Conservation (phyloP, 2,329 filamentous ascomycete genomes). For the Paraphoma chrysanthemicola region DNA sequence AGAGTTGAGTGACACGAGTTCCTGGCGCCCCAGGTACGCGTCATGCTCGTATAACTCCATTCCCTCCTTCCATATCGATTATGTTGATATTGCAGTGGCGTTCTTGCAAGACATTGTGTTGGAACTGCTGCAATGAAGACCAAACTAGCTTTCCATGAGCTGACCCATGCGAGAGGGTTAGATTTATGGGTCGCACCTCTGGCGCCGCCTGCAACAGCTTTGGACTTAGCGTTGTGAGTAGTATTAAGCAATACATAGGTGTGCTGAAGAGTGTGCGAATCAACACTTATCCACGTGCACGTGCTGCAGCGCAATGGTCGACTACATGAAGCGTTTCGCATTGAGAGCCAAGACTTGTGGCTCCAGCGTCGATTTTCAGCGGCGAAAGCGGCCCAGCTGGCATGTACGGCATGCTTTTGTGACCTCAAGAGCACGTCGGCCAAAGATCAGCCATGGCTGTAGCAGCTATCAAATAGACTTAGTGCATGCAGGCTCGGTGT, state of each 20-base stretch:
- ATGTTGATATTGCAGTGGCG: conserved; percentile 7
- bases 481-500: background rate
- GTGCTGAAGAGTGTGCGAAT: too few relatives aligned
- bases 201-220: too few relatives aligned
- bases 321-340: background rate
- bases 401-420: background rate
- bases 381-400: background rate
- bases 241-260: too few relatives aligned
- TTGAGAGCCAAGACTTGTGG: background rate
- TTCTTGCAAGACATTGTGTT: conserved; percentile 6
- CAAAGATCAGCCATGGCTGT: background rate
- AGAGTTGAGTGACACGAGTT: too few relatives aligned
- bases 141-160: background rate
- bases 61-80: background rate
- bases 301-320: background rate
- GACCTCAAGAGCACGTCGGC: background rate
- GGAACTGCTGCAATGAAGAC: background rate
- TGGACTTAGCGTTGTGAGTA: too few relatives aligned
- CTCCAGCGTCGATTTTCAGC: background rate
- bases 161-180: background rate
- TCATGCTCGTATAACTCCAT: too few relatives aligned
- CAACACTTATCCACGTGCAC: background rate
- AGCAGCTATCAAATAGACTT: background rate
- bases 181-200: background rate
- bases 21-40: too few relatives aligned